Base-by-base conservation (phyloP, 345 rosid species). In the Citrus cavaleriei region DNA sequence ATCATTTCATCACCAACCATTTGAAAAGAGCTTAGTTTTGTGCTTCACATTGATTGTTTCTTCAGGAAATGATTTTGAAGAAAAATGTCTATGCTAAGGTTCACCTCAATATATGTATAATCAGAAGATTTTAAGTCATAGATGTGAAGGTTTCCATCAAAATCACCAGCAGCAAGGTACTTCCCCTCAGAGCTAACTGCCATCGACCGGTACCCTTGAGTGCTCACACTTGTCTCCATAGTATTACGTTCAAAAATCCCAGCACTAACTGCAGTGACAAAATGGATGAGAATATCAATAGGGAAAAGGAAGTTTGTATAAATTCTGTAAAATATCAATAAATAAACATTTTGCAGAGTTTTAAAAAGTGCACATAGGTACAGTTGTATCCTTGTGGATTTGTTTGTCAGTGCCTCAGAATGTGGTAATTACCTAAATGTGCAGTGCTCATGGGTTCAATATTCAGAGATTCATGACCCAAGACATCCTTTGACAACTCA, bases 141-240 rank as follows among this genome's bases (percentile, higher is more conserved):
- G 63, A 92, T 92, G 79, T 94, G 98, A 81, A 94, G 88, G 85
- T 91, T 92, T 75, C 98, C 98, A 78, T 87, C 89, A 82, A 84
- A 85, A 83, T 92, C 98, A 77, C 98, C 95, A 80, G 92, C 91
- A 74, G 93, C 97, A 70, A 94, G 82, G 84, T 90, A 94, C 84
- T 88, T 86, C 77, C 93, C 98, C 81, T 92, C 97, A 75, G 88
- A 85, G 74, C 95, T 91, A 79, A 88, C 88, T 64, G 95, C 93
- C 78, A 92, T 81, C 64, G 95, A 90, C 74, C 94, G 90, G 77
- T 92, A 88, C 67, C 94, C 95, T 76, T 79, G 88, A 80, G 80
- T 85, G 82, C 82, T 84, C 78, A 83, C 80, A 75, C 81, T 80
- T 62, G 90, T 82, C 82, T 87, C 95, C 55, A 82, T 77, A 13